A percentile compares a stretch with the other conserved stretches of the same genome.
phyloP scores from a whole-genome alignment of 1,284 basidiomycete genomes.

The Rhodotorula glutinis region DNA sequence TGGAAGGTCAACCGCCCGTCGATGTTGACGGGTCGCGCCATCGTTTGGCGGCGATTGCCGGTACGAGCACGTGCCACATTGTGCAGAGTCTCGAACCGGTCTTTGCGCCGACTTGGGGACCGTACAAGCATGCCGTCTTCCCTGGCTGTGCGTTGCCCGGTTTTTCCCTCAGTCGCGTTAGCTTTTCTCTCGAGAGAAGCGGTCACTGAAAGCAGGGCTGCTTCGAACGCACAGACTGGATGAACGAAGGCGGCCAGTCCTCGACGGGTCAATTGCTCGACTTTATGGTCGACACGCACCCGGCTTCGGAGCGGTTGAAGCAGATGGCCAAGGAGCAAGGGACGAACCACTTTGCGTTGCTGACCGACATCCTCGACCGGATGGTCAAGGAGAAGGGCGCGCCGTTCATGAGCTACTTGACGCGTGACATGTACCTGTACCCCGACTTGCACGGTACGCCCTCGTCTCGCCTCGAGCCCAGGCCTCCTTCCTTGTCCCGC shows the following conservation, averaged over 20 bases:
- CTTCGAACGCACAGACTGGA: slow-evolving; percentile 63
- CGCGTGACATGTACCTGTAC: slow-evolving; percentile 87
- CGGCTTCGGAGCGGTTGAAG: slow-evolving; percentile 70
- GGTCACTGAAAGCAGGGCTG: too few species aligned
- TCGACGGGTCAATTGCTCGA: slow-evolving; percentile 86
- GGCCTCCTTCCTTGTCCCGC: too few species aligned
- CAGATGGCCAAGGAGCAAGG: slow-evolving; percentile 53
- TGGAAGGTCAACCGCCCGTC: slow-evolving; percentile 53
- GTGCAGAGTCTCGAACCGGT: slow-evolving; percentile 70
- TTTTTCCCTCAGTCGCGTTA: too few species aligned
- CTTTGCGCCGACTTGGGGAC: slow-evolving; percentile 92
- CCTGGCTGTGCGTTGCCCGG: slow-evolving; percentile 59
- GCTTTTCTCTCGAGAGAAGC: too few species aligned
- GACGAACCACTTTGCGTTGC: slow-evolving; percentile 56
- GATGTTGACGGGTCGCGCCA: slow-evolving; percentile 56
- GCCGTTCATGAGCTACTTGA: slow-evolving; percentile 62
- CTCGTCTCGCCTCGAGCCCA: not conserved
- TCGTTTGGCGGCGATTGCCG: slow-evolving; percentile 87
- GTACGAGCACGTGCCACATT: slow-evolving; percentile 93
- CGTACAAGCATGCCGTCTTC: slow-evolving; percentile 86
- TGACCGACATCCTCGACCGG: slow-evolving; percentile 70
- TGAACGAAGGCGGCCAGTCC: slow-evolving; percentile 98
- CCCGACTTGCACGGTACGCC: slow-evolving; percentile 67
- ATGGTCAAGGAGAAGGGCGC: slow-evolving; percentile 57
- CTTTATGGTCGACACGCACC: slow-evolving; percentile 89